Evolutionary conservation across 257 asterid genomes (phyloP), one percentile per base, ranked within the genome.

Genomic region (Primulina eburnea): DNA sequence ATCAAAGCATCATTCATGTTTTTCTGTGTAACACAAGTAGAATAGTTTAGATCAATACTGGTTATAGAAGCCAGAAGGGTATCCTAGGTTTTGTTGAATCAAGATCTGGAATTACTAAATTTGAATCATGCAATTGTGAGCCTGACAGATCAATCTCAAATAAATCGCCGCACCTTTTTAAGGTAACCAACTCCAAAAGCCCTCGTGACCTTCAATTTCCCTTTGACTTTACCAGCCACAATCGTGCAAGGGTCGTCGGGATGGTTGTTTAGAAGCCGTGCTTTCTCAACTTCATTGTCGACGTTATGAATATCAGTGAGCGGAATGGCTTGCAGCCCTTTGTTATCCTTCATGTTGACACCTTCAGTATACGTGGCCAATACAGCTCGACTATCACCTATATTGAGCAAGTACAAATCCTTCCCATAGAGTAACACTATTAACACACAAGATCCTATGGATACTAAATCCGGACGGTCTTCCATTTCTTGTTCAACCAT

Each of bases 401-500:
- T 77, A 50, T 83, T 89, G 73, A 94, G 84, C 80, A 91, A 73
- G 71, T 91, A 91, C 81, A 94, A 75, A 74, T 86, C 83, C 29
- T 89, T 89, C 74, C 97, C 99, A 26, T 80, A 88, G 64, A 94
- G 87, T 62, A 91, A 81, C 62, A 72, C 86, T 73, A 84, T 81
- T 61, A 91, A 74, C 8, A 91, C 97, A 47, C 99, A 91, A 68
- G 96, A 89, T 34, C 99, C 99, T 57, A 94, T 81, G 0, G 96
- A 89, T 4, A 91, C 99, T 61, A 94, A 71, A 79, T 94, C 93
- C 7, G 97, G 99, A 1, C 99, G 94, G 24, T 86, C 97, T 34
- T 94, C 97, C 99, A 94, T 94, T 91, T 94, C 99, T 34, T 80
- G 92, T 58, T 94, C 99, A 37, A 94, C 97, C 99, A 88, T 92